Percentiles rank a stretch among this genome's conserved stretches.
These are phyloP conservation scores for Spizellomyces sp. DNA, from an alignment of 192 early-diverging fungal genomes.

Conservation along the genomic window DNA sequence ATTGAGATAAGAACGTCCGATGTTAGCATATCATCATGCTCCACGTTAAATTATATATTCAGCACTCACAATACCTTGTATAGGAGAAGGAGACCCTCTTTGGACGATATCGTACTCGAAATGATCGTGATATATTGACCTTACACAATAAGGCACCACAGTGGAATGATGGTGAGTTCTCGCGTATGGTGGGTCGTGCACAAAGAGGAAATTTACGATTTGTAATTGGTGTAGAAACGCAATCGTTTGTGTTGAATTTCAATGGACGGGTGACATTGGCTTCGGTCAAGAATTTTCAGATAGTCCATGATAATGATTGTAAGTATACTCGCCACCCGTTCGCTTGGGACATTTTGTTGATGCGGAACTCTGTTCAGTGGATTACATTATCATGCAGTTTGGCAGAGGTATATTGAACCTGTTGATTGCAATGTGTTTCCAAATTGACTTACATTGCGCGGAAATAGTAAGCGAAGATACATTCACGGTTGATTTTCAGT, in stretches of 20 bases:
- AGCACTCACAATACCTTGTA: background rate
- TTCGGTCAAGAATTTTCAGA: slow-evolving; percentile 97
- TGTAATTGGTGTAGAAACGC: slow-evolving; percentile 60
- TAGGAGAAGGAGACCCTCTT: slow-evolving; percentile 70
- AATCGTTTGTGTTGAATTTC: slow-evolving; percentile 94
- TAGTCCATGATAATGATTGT: slow-evolving; percentile 87
- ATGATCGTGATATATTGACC: slow-evolving; percentile 67
- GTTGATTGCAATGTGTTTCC: background rate
- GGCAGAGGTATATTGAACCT: slow-evolving; percentile 57
- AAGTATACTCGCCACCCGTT: background rate
- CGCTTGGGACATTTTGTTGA: background rate
- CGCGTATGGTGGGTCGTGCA: background rate
- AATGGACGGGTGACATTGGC: slow-evolving; percentile 82
- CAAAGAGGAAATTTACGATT: background rate
- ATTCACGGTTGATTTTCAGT: slow-evolving; percentile 91
- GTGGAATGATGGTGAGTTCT: slow-evolving; percentile 80
- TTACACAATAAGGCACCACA: slow-evolving; percentile 91
- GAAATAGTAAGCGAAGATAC: slow-evolving; percentile 53
- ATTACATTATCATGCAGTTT: slow-evolving; percentile 95
- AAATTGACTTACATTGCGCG: background rate
- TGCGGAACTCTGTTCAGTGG: slow-evolving; percentile 57
- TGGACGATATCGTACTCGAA: slow-evolving; percentile 52
- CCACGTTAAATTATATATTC: background rate
- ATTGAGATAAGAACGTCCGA: slow-evolving; percentile 53
- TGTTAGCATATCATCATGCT: slow-evolving; percentile 32